Conservation (phyloP, 768 basidiomycete genomes). For the Lactarius evosmus region DNA sequence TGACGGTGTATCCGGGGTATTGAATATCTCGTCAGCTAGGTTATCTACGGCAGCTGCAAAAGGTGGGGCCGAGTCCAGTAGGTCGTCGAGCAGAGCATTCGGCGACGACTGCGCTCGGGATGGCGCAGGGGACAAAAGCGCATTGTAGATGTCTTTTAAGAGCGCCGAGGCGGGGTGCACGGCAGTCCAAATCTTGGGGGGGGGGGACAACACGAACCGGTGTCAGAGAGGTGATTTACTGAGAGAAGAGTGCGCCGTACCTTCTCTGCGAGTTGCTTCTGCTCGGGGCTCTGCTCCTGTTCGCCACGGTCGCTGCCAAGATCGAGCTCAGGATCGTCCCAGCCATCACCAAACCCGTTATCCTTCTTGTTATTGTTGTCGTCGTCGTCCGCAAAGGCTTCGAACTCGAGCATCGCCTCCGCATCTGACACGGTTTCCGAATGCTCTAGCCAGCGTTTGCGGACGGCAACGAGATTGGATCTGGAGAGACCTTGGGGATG, state of each 20-base stretch:
- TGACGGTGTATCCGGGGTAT: slow-evolving; percentile 1
- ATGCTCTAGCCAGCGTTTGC: slow-evolving; percentile 28
- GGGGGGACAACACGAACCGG: neutral
- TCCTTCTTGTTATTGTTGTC: neutral
- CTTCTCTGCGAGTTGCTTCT: slow-evolving; percentile 21
- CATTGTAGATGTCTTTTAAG: slow-evolving; percentile 5
- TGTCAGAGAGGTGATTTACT: neutral
- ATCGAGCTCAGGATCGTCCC: slow-evolving; percentile 25
- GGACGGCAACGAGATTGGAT: slow-evolving; percentile 30
- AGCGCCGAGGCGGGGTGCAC: slow-evolving; percentile 12
- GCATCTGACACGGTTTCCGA: slow-evolving; percentile 23
- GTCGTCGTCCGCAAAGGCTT: neutral
- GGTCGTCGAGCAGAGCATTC: slow-evolving; percentile 18
- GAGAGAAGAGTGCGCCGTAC: slow-evolving; percentile 13
- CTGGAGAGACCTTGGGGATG: slow-evolving; percentile 23
- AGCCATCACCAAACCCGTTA: slow-evolving; percentile 13
- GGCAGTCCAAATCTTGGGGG: slow-evolving; percentile 16
- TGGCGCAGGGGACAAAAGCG: slow-evolving; percentile 8
- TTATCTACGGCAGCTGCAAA: slow-evolving; percentile 24
- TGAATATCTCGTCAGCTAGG: slow-evolving; percentile 21
- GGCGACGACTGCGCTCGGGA: neutral
- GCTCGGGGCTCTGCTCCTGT: slow-evolving; percentile 8
- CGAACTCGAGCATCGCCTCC: slow-evolving; percentile 10
- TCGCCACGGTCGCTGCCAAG: neutral
- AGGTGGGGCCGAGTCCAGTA: slow-evolving; percentile 21